Percentiles rank a stretch among this genome's conserved stretches.
Evolutionary conservation across 495 filamentous ascomycete genomes (phyloP).

Genomic region (Podospora anserina): DNA sequence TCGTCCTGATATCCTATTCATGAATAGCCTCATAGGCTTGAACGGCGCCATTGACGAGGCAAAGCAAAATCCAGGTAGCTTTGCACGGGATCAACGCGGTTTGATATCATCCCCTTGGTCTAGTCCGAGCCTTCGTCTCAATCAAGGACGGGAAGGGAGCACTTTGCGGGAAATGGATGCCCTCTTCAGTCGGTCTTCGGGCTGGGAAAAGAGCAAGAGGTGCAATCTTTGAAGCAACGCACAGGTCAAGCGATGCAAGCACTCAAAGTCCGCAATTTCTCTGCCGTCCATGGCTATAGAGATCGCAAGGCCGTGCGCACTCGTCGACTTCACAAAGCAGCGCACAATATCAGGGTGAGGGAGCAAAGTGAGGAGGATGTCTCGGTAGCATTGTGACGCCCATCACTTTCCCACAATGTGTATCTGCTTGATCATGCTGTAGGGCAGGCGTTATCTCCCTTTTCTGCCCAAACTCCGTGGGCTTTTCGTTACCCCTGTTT

Average conservation of each 20-base stretch:
- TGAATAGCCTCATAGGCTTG: neutral
- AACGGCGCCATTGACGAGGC: neutral
- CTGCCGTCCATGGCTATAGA: neutral
- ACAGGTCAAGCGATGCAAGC: conserved; percentile 3
- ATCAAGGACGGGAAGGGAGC: neutral
- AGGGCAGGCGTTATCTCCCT: neutral
- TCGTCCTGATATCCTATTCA: neutral
- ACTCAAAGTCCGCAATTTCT: neutral
- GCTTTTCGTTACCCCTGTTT: neutral
- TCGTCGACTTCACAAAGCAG: neutral
- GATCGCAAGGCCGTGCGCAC: neutral
- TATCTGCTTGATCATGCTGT: no score
- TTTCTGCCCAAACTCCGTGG: conserved; percentile 1
- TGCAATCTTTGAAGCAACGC: neutral
- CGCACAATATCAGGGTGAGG: neutral
- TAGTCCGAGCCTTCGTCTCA: neutral
- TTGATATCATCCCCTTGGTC: neutral
- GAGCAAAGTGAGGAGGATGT: neutral
- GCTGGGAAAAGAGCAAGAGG: neutral
- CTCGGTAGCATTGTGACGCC: conserved; percentile 1
- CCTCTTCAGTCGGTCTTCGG: neutral
- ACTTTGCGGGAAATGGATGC: conserved; percentile 1
- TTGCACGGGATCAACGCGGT: neutral
- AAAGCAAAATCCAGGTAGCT: neutral
- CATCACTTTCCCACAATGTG: neutral